phyloP scores from a whole-genome alignment of 2,329 filamentous ascomycete genomes.

The Plectosphaerella cucumerina region DNA sequence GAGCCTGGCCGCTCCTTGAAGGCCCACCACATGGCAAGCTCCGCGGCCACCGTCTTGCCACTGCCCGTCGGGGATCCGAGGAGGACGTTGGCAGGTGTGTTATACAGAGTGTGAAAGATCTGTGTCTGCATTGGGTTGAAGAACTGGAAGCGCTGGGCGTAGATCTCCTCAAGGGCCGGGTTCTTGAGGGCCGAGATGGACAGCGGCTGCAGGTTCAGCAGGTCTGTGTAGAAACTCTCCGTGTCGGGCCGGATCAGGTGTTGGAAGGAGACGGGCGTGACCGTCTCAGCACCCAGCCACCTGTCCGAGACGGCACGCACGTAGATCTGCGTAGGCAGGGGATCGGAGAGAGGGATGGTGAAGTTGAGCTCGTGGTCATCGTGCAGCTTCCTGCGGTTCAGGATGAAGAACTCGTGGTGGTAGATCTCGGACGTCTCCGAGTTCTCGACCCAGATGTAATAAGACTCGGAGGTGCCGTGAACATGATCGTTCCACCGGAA shows the following conservation, averaged over 20 bases:
- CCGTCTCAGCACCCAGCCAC: constrained; percentile 95
- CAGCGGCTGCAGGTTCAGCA: constrained; percentile 86
- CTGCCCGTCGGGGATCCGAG: constrained; percentile 94
- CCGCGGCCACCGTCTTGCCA: constrained; percentile 94
- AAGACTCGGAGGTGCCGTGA: constrained; percentile 91
- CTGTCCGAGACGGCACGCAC: constrained; percentile 90
- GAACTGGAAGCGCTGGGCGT: constrained; percentile 83
- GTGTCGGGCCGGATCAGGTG: constrained; percentile 96
- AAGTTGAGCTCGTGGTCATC: constrained; percentile 98
- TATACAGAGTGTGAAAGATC: constrained; percentile 94
- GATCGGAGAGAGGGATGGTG: constrained; percentile 91
- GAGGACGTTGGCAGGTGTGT: constrained; percentile 86
- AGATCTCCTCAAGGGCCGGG: constrained; percentile 79
- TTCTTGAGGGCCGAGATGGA: constrained; percentile 87
- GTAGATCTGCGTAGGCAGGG: constrained; percentile 92
- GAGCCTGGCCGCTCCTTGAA: constrained; percentile 91
- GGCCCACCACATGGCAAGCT: constrained; percentile 99
- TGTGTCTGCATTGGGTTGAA: constrained; percentile 99
- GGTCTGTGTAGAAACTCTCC: constrained; percentile 93
- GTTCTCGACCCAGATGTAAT: constrained; percentile 99
- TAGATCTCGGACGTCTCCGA: constrained; percentile 97
- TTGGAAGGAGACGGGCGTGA: constrained; percentile 93
- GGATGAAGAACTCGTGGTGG: constrained; percentile 94
- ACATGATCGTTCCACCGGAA: constrained; percentile 93
- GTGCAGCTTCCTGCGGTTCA: constrained; percentile 82